Base-by-base conservation (phyloP, 202 grass and related monocot genomes). In the Miscanthus sacchariflorus region DNA sequence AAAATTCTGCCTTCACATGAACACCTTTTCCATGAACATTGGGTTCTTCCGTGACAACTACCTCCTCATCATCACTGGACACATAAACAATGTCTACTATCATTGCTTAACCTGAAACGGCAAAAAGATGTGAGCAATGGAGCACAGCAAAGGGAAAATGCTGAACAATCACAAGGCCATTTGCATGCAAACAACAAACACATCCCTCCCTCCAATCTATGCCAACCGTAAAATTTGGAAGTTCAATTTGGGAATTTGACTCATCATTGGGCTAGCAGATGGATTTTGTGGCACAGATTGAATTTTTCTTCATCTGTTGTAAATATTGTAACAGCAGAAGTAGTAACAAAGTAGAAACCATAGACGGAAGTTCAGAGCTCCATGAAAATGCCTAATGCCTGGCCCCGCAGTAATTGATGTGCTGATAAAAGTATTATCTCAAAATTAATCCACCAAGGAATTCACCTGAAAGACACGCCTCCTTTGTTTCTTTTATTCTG, bases 71-170 rank as follows among this genome's bases (percentile, higher is more conserved):
- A 80, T 66, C 85, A 87, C 70, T 72, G 68, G 52, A 66, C 40
- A 87, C 27, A 33, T 74, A 54, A 72, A 87, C 30, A 25, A 74
- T 50, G 69, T 87, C 85, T 30, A 87, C 1, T 66, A 87, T 19
- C 77, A 87, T 81, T 36, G 23, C 42, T 81, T 66, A 74, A 87
- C 52, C 85, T 87, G 85, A 74, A 87, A 87, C 6, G 9, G 52
- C 4, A 63, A 63, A 18, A 58, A 61, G 18, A 15, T 5, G 4
- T 72, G 38, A 46, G 4, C 30, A 44, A 46, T 85, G 42, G 13
- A 50, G 12, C 28, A 45, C 56, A 38, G 24, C 10, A 45, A 58
- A 86, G 72, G 35, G 52, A 21, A 85, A 38, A 52, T 77, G 48
- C 67, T 43, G 35, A 61, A 73, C 0, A 25, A 72, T 24, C 33